Base-by-base conservation (phyloP, 495 filamentous ascomycete species). In the Lasiosphaeriaceae sp. region DNA sequence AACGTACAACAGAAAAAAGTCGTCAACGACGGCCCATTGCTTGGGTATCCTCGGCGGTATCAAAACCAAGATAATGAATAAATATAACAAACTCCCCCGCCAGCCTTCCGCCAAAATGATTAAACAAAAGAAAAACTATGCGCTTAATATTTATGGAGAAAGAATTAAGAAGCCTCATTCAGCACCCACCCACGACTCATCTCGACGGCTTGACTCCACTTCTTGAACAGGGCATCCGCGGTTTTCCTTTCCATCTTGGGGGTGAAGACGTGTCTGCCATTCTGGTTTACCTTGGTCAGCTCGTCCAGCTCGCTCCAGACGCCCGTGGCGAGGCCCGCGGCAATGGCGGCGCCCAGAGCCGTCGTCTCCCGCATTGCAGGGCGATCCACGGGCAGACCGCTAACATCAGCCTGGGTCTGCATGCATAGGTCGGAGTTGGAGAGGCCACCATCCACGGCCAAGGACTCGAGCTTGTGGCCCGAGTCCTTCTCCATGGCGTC, bases 401-500 rank as follows among this genome's bases (percentile, higher is more conserved):
- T 91, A 49, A 97, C 83, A 72, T 96, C 87, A 54, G 93, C 88
- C 81, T 97, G 92, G 3, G 90, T 92, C 82, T 96, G 93, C 93
- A 97, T 97, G 78, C 87, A 92, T 52, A 96, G 80, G 70, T 96
- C 88, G 11, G 90, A 95, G 70, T 91, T 94, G 60, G 87, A 92
- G 86, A 97, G 91, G 50, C 93, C 93, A 60, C 93, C 93, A 70
- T 97, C 93, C 23, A 97, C 93, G 37, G 88, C 88, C 39, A 97
- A 80, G 47, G 85, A 79, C 56, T 84, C 77, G 53, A 97, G 77
- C 59, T 83, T 83, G 65, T 93, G 87, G 43, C 84, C 84, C 49
- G 87, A 92, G 73, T 97, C 93, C 68, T 87, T 87, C 67, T 89
- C 90, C 92, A 97, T 97, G 55, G 93, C 92, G 64, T 94, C 86